These are phyloP conservation scores for Diaporthe nobilis DNA, from an alignment of 2,329 filamentous ascomycete genomes.

Conservation along the genomic window DNA sequence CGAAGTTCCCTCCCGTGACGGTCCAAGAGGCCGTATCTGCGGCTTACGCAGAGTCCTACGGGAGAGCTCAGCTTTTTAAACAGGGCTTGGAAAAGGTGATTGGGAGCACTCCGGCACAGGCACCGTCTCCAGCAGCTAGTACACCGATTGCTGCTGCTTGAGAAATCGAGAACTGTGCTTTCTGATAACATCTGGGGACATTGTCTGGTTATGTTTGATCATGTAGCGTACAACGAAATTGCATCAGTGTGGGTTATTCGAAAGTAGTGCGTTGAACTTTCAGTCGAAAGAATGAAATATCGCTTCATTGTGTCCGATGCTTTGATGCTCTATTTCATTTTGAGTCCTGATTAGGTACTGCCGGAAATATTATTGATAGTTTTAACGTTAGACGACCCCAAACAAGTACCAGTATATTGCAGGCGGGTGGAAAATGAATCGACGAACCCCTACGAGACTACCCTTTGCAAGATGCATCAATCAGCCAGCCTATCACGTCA, in stretches of 20 bases:
- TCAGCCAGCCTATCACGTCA: not conserved
- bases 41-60: conserved; percentile 53
- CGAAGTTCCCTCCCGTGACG: conserved; percentile 52
- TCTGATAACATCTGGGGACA: too few relatives aligned
- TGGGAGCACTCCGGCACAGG: not conserved
- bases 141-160: conserved; percentile 24
- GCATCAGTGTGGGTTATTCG: not conserved
- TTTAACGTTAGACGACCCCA: not conserved
- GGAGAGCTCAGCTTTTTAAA: conserved; percentile 49
- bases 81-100: conserved; percentile 47
- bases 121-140: not conserved
- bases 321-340: not conserved
- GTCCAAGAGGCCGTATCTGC: conserved; percentile 52
- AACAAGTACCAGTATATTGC: not conserved
- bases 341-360: not conserved
- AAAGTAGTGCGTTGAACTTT: too few relatives aligned
- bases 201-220: not conserved
- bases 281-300: too few relatives aligned
- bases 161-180: not conserved
- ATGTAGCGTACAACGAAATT: not conserved
- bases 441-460: too few relatives aligned
- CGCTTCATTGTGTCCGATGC: not conserved
- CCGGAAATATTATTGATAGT: not conserved
- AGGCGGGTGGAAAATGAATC: not conserved
- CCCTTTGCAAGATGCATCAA: too few relatives aligned